Evolutionary conservation across 176 grass and related monocot genomes (phyloP).

Genomic region (Raddia guianensis): DNA sequence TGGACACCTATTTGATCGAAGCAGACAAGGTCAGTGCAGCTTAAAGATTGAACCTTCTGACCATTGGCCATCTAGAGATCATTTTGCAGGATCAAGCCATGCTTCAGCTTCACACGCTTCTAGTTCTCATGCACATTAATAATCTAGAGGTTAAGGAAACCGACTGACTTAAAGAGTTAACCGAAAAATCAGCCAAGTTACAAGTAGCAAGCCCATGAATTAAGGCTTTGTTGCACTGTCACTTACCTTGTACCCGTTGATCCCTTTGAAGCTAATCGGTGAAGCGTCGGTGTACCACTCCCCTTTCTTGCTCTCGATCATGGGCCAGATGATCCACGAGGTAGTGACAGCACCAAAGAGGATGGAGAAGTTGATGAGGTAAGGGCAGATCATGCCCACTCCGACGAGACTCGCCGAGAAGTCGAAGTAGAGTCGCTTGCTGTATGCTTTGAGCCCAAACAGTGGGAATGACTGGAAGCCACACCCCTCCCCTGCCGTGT

Average conservation of each 20-base stretch:
- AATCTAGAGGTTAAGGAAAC: background rate
- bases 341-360: conserved; percentile 41
- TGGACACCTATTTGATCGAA: conserved; percentile 32
- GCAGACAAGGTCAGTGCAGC: background rate
- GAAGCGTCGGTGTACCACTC: conserved; percentile 46
- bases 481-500: conserved; percentile 45
- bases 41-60: background rate
- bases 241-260: conserved; percentile 59
- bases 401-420: conserved; percentile 57
- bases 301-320: conserved; percentile 42
- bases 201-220: background rate
- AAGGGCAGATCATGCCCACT: conserved; percentile 62
- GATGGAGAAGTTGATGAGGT: conserved; percentile 50
- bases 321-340: conserved; percentile 45
- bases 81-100: background rate
- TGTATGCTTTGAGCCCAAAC: conserved; percentile 54
- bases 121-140: background rate
- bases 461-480: conserved; percentile 57
- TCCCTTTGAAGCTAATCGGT: conserved; percentile 39
- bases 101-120: background rate
- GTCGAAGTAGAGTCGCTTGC: conserved; percentile 52
- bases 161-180: background rate
- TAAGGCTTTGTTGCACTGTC: background rate
- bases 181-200: background rate
- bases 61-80: background rate